These are phyloP conservation scores for Corylus heterophylla DNA, from an alignment of 306 rosid genomes.

Conservation along the genomic window DNA sequence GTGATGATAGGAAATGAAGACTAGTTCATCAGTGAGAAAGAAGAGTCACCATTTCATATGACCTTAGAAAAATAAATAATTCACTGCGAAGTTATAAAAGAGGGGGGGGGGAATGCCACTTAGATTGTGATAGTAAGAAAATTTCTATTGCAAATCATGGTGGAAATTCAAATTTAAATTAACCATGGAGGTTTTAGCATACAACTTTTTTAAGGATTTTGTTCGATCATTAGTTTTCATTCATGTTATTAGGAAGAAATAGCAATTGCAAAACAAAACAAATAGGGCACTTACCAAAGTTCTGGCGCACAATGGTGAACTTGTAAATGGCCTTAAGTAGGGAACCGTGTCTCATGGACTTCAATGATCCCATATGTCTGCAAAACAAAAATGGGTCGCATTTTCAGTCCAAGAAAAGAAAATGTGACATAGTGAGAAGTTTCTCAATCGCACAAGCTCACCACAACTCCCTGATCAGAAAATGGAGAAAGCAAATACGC, in stretches of 20 bases:
- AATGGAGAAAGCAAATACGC: neutral
- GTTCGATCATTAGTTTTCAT: neutral
- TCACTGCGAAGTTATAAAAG: neutral
- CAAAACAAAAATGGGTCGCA: slow-evolving; percentile 21
- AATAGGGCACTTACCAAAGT: slow-evolving; percentile 56
- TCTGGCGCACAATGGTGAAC: slow-evolving; percentile 67
- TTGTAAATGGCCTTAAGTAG: slow-evolving; percentile 66
- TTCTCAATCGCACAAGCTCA: slow-evolving; percentile 3
- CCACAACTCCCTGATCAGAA: neutral
- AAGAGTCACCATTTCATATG: neutral
- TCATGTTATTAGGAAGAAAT: slow-evolving; percentile 3
- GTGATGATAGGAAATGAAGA: neutral
- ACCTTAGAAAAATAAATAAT: neutral
- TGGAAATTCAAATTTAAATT: neutral
- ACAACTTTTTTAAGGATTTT: neutral
- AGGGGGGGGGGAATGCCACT: neutral
- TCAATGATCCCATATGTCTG: slow-evolving; percentile 86
- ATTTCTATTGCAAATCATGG: neutral
- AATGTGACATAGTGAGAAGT: neutral
- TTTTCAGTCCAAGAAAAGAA: slow-evolving; percentile 23
- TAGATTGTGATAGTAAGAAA: neutral
- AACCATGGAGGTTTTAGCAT: neutral
- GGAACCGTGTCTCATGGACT: slow-evolving; percentile 68
- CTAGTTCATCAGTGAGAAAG: neutral
- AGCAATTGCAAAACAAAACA: neutral